phyloP scores from a whole-genome alignment of 2,329 filamentous ascomycete genomes.

The Aspergillus sojae region DNA sequence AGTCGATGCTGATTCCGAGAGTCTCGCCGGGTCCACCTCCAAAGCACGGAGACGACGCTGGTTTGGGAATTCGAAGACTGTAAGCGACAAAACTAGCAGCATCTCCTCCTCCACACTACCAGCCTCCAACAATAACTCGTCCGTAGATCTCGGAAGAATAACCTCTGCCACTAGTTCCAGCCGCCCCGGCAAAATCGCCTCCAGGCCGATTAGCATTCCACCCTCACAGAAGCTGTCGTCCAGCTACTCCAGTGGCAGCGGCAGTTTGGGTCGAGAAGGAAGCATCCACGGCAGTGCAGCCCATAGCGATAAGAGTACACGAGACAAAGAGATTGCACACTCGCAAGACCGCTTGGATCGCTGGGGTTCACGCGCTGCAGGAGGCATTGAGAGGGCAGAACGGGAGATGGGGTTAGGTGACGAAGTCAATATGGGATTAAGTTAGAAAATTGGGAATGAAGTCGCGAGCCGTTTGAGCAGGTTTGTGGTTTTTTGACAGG shows the following conservation, averaged over 20 bases:
- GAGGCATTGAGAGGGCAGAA: slow-evolving; percentile 53
- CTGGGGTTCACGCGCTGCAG: slow-evolving; percentile 58
- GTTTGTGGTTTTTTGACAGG: not conserved
- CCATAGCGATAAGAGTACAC: slow-evolving; percentile 36
- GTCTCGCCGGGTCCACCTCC: slow-evolving; percentile 31
- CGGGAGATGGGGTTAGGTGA: slow-evolving; percentile 77
- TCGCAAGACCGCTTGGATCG: slow-evolving; percentile 54
- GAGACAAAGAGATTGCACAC: slow-evolving; percentile 42
- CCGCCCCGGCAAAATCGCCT: slow-evolving; percentile 20
- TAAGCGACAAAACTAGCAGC: slow-evolving; percentile 30
- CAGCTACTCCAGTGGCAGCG: slow-evolving; percentile 23
- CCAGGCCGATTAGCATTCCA: slow-evolving; percentile 36
- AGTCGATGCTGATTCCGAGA: slow-evolving; percentile 29
- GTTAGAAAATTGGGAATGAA: slow-evolving; percentile 50
- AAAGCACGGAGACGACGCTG: slow-evolving; percentile 40
- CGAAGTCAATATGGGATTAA: slow-evolving; percentile 80
- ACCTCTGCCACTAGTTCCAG: slow-evolving; percentile 23
- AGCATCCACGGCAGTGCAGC: slow-evolving; percentile 28
- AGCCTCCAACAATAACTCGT: slow-evolving; percentile 23
- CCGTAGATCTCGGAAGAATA: slow-evolving; percentile 28
- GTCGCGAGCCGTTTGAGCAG: not conserved
- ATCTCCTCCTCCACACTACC: slow-evolving; percentile 17
- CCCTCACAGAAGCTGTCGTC: slow-evolving; percentile 33
- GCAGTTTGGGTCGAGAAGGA: slow-evolving; percentile 25
- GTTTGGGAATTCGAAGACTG: slow-evolving; percentile 39